Base-by-base conservation (phyloP, 768 basidiomycete species). In the Leccinum uliginosum region DNA sequence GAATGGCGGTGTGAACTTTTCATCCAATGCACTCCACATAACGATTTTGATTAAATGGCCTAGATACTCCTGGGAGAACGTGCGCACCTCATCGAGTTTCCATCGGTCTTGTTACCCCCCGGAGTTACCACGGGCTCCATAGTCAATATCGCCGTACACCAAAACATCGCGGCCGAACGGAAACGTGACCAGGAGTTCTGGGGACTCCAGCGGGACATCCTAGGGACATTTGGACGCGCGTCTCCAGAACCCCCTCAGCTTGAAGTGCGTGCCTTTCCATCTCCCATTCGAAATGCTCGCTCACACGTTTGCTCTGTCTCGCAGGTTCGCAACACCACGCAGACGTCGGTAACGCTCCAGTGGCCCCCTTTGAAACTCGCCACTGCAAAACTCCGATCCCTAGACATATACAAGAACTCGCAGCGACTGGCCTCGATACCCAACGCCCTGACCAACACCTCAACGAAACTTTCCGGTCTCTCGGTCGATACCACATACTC, bases 61-160 rank as follows among this genome's bases (percentile, higher is more conserved):
- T 21, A 93, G 93, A 95, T 97, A 62, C 81, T 96, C 2, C 81
- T 98, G 14, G 94, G 96, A 17, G 93, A 91, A 71, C 83, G 93
- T 44, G 95, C 95, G 17, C 96, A 98, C 67, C 80, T 98, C 34
- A 96, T 99, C 65, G 96, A 99, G 73, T 99, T 98, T 71, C 97
- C 97, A 1, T 98, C 97, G 0, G 80, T 99, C 38, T 82, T 98
- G 1, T 78, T 98, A 7, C 97, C 97, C 1, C 91, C 94, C 0
- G 95, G 95, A 14, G 87, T 93, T 1, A 86, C 89, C 9, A 85
- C 94, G 0, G 97, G 97, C 6, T 97, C 93, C 19, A 98, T 99
- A 62, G 92, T 99, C 64, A 97, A 93, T 70, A 98, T 98, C 71
- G 86, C 94, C 2, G 95, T 98, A 14, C 83, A 91, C 67, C 88